Base-by-base conservation (phyloP, 164 flowering plant genomes). In the Aristolochia californica region DNA sequence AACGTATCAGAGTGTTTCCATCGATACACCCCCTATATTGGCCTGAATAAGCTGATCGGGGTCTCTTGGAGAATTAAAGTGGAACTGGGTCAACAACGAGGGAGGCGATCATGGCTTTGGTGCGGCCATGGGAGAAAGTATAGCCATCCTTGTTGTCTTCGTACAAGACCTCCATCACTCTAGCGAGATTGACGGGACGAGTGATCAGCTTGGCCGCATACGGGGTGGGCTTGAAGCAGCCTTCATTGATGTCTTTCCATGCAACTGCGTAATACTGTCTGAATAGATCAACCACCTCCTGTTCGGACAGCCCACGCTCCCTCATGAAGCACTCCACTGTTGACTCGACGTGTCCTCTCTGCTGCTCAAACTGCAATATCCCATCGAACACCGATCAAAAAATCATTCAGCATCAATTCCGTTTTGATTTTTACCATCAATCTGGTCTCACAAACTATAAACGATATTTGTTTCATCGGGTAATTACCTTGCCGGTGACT, bases 161-260 rank as follows among this genome's bases (percentile, higher is more conserved):
- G 62, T 79, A 76, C 0, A 76, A 2, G 1, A 73, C 72, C 24
- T 77, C 68, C 0, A 69, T 64, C 5, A 72, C 61, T 0, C 83
- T 60, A 2, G 77, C 21, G 5, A 72, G 59, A 53, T 81, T 76
- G 21, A 79, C 53, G 30, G 70, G 13, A 0, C 62, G 45, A 16
- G 12, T 38, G 0, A 77, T 68, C 0, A 79, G 21, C 8, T 52
- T 63, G 60, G 25, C 56, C 0, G 76, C 68, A 0, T 66, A 54
- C 0, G 23, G 22, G 2, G 61, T 64, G 5, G 67, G 72, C 10
- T 47, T 24, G 3, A 77, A 45, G 26, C 44, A 63, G n/a, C 57
- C 82, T 25, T 68, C 48, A 28, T 79, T 81, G 10, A 79, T 53
- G 44, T 76, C 81, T 56, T 76, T 81, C 88, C 88, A 83, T 10